Evolutionary conservation across 306 rosid genomes (phyloP), one percentile per base, ranked within the genome.

Genomic region (Casuarina glauca): DNA sequence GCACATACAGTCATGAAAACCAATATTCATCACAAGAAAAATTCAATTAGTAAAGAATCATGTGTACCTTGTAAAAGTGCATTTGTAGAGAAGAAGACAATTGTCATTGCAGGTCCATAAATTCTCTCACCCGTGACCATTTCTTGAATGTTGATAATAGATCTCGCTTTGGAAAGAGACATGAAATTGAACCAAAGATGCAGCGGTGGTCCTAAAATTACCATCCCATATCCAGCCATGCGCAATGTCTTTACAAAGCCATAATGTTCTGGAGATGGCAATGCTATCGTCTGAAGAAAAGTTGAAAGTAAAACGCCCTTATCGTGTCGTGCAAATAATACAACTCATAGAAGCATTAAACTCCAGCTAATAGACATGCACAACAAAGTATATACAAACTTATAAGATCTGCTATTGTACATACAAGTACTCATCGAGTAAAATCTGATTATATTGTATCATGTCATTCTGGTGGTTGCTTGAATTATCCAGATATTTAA

Each of bases 111-210:
- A 20, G 26, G 26, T 20, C 26, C 26, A 20, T 20, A 20, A 20
- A 20, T 20, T 16, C 82, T 9, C 88, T 95, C 97, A 68, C 97
- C 97, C 93, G 93, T 60, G 55, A 78, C 83, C 97, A 95, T 95
- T 84, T 95, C 93, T 82, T 92, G 68, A 95, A 81, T 38, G 97
- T 95, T 60, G 98, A 91, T 55, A 80, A 70, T 45, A 91, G 54
- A 79, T 95, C 98, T 71, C 88, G 88, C 81, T 78, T 72, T 9
- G 97, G 98, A 75, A 81, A 92, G 70, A 79, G 97, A 93, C 90
- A 95, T 80, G 61, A 92, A 86, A 89, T 95, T 92, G 86, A 91
- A 92, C 98, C 98, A 95, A 72, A 87, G 89, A 88, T 92, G 98
- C 78, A 95, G 83, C 12, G 97, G 45, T 13, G 98, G 98, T 74